These are phyloP conservation scores for Rhododendron ferrugineum DNA, from an alignment of 148 eudicot species.

Conservation along the genomic window DNA sequence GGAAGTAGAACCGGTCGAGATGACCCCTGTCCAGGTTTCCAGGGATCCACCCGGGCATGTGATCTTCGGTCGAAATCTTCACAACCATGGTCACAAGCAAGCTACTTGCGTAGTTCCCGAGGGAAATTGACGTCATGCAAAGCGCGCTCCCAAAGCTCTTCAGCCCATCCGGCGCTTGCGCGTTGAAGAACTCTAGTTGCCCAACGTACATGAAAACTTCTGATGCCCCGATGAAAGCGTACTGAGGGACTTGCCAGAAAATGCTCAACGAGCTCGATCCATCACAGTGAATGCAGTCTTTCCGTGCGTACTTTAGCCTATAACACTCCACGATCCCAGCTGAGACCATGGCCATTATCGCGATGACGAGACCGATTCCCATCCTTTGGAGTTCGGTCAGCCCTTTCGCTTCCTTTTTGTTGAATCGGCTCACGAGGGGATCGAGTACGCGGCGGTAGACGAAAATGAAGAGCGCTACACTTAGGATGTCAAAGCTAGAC, in stretches of 20 bases:
- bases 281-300: conserved; percentile 52
- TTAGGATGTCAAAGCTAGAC: conserved; percentile 90
- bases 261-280: conserved; percentile 67
- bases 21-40: conserved; percentile 80
- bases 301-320: conserved; percentile 55
- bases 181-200: conserved; percentile 86
- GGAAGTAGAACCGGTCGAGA: conserved; percentile 74
- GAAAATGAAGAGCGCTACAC: conserved; percentile 66
- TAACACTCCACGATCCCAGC: conserved; percentile 73
- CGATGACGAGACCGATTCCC: conserved; percentile 85
- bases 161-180: conserved; percentile 82
- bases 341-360: conserved; percentile 71
- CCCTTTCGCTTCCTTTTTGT: conserved; percentile 42
- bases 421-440: conserved; percentile 49
- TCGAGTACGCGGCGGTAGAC: conserved; percentile 52
- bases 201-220: conserved; percentile 96
- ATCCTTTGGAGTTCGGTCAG: conserved; percentile 81
- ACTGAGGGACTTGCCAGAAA: conserved; percentile 94
- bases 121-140: conserved; percentile 88
- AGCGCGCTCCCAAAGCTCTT: conserved; percentile 96
- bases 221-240: conserved; percentile 69
- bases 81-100: conserved; percentile 63
- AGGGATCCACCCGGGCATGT: conserved; percentile 94
- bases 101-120: conserved; percentile 86
- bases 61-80: conserved; percentile 62